A percentile compares a stretch with the other conserved stretches of the same genome.
phyloP scores from a whole-genome alignment of 768 basidiomycete species.

The Trametes cingulata region DNA sequence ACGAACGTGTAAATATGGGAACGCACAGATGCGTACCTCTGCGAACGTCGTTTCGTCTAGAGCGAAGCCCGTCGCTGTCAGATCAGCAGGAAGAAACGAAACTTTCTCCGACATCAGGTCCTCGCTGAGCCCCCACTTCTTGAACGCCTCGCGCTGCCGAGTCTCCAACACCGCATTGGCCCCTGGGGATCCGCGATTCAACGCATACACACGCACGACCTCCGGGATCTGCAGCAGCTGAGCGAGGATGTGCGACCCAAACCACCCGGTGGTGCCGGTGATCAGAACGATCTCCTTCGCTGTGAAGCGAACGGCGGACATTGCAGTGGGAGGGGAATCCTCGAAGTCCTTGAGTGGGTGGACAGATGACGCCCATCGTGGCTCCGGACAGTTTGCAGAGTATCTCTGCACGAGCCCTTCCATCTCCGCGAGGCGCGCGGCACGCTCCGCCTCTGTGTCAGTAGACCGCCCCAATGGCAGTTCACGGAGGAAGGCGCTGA shows the following conservation, averaged over 20 bases:
- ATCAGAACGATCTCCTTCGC: slow-evolving; percentile 27
- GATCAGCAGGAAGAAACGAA: slow-evolving; percentile 12
- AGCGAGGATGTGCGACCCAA: slow-evolving; percentile 32
- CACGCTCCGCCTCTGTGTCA: slow-evolving; percentile 25
- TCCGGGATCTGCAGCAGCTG: slow-evolving; percentile 21
- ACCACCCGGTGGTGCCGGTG: slow-evolving; percentile 38
- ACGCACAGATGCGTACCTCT: slow-evolving; percentile 21
- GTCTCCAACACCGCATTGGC: not conserved
- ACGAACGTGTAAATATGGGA: too few species aligned
- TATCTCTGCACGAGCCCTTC: slow-evolving; percentile 45
- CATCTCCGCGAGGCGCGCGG: slow-evolving; percentile 28
- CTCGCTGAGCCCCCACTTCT: slow-evolving; percentile 18
- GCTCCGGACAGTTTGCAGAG: slow-evolving; percentile 8
- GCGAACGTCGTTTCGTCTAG: slow-evolving; percentile 10
- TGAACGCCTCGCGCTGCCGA: slow-evolving; percentile 21
- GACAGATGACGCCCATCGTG: slow-evolving; percentile 8
- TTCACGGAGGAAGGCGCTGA: slow-evolving; percentile 24
- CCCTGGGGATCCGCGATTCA: slow-evolving; percentile 24
- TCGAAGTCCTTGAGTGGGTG: too few species aligned
- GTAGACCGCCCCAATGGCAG: not conserved
- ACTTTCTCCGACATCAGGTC: slow-evolving; percentile 7
- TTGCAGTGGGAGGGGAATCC: too few species aligned
- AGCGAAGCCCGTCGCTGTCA: slow-evolving; percentile 14
- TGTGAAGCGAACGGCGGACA: too few species aligned
- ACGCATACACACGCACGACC: slow-evolving; percentile 28